A percentile compares a stretch with the other conserved stretches of the same genome.
Evolutionary conservation across 345 rosid species (phyloP).

Genomic region (Psidium friedrichsthalianum): DNA sequence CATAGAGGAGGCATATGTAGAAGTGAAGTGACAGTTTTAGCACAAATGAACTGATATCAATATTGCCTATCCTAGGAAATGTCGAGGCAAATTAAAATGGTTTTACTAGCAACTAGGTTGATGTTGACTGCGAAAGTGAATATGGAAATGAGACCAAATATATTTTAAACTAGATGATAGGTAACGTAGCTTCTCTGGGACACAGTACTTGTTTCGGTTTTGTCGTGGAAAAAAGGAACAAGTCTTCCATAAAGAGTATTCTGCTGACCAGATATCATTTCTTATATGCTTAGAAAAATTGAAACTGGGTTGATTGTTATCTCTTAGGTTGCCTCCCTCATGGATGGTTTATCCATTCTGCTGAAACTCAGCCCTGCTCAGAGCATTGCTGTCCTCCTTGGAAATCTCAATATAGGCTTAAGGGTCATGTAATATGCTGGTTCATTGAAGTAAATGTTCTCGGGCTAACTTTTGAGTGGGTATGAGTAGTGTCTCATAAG

Average conservation of each 20-base stretch:
- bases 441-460: neutral
- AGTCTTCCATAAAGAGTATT: neutral
- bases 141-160: neutral
- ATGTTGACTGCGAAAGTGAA: neutral
- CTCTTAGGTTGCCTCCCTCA: neutral
- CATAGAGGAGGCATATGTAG: neutral
- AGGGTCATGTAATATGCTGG: neutral
- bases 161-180: neutral
- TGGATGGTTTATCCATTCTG: neutral
- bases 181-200: neutral
- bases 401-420: neutral
- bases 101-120: neutral
- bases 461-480: neutral
- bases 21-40: neutral
- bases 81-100: neutral
- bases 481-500: neutral
- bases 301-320: neutral
- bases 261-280: neutral
- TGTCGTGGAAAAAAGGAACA: neutral
- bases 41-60: neutral
- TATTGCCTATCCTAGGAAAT: neutral
- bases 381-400: neutral
- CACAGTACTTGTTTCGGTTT: neutral
- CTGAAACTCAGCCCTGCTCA: neutral
- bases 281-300: neutral